phyloP scores from a whole-genome alignment of 2,329 filamentous ascomycete genomes.

The Penicillium olsonii region DNA sequence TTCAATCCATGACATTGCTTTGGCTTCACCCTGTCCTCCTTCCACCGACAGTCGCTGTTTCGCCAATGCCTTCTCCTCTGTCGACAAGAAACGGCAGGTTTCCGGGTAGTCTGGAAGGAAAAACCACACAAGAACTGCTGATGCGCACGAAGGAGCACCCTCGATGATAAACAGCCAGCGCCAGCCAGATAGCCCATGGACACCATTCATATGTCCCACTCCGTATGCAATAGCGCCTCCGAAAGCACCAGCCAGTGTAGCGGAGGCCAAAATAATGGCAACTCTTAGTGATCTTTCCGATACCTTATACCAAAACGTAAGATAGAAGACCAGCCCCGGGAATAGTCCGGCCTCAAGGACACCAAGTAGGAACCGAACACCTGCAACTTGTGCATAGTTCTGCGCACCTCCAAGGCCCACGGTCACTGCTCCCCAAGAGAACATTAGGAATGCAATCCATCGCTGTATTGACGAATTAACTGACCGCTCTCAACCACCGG shows the following conservation, averaged over 20 bases:
- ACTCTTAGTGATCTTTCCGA: constrained; percentile 60
- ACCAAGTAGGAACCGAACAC: constrained; percentile 51
- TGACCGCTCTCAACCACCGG: too few relatives aligned
- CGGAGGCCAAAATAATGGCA: constrained; percentile 55
- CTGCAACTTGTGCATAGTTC: constrained; percentile 47
- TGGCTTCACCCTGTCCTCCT: constrained; percentile 3
- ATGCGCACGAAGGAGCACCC: constrained; percentile 18
- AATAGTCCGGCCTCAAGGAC: constrained; percentile 54
- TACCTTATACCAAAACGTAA: constrained; percentile 51
- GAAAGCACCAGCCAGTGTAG: constrained; percentile 54
- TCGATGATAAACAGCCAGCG: constrained; percentile 24
- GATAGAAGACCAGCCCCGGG: constrained; percentile 33
- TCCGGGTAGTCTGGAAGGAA: constrained; percentile 39
- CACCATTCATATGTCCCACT: constrained; percentile 34
- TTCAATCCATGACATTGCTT: constrained; percentile 21
- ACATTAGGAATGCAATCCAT: constrained; percentile 54
- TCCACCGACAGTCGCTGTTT: constrained; percentile 13
- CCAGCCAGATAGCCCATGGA: constrained; percentile 17
- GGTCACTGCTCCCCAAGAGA: constrained; percentile 51
- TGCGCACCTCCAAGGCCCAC: constrained; percentile 49
- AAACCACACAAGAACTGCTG: constrained; percentile 28
- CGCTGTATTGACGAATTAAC: constrained; percentile 9
- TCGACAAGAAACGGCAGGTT: constrained; percentile 28
- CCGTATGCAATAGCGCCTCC: constrained; percentile 57
- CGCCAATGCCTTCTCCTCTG: constrained; percentile 25